Base-by-base conservation (phyloP, 148 eudicot species). In the Nepenthes mirabilis region DNA sequence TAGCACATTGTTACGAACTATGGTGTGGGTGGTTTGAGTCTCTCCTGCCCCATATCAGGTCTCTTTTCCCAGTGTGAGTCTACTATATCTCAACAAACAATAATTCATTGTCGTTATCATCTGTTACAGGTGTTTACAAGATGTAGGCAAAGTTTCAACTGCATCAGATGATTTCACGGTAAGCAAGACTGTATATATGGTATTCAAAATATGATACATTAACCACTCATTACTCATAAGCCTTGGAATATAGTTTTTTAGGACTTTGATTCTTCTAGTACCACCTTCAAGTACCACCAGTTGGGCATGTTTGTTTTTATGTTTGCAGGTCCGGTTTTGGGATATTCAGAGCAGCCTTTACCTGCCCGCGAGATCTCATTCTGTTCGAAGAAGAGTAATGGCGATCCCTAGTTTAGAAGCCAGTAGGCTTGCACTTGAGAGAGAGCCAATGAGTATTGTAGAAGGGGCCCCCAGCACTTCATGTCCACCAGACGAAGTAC, bases 141-240 rank as follows among this genome's bases (percentile, higher is more conserved):
- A 86, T 68, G 71, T 70, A 14, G 99, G 94, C 45, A 89, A 83
- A 74, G 72, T 93, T 51, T 95, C 99, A 6, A 88, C 96, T 14
- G 78, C 87, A 68, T 82, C 98, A 37, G 98, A 91, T 53, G 98
- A 91, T 80, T 82, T 73, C 70, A 82, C 96, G 49, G 98, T 93
- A 74, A 82, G 88, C 65, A 47, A 32, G 9, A 14, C 14, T 50
- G 36, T n/a, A 59, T 8, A 12, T 2, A 11, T 11, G 11, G 13
- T 49, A 3, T 49, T 2, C 52, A 49, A 45, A 45, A 49, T 49
- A 12, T 10, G 12, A 11, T 11, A 1, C 3, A 49, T n/a, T 49
- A 8, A 8, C 8, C 45, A 40, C 0, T 5, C 11, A 0, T 2
- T 49, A 2, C 11, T 49, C 52, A 5, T 10, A 49, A 49, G 6